Evolutionary conservation across 768 basidiomycete genomes (phyloP).

Genomic region (Mycena filopes): DNA sequence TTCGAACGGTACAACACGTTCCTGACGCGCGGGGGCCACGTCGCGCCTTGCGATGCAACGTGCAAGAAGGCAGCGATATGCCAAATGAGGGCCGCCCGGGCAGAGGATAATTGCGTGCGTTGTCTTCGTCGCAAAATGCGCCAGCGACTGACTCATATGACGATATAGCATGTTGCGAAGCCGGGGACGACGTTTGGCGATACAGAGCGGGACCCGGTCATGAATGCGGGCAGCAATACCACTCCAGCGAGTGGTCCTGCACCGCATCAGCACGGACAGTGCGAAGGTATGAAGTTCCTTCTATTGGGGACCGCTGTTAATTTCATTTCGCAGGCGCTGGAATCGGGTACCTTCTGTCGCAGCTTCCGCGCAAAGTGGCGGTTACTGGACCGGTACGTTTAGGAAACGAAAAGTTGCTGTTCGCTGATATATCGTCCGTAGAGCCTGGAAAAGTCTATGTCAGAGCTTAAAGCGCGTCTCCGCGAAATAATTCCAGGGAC

Average conservation of each 20-base stretch:
- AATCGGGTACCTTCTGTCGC: conserved; percentile 18
- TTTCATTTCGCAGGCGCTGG: conserved; percentile 12
- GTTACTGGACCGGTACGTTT: conserved; percentile 8
- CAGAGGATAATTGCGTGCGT: conserved; percentile 56
- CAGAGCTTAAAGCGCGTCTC: background rate
- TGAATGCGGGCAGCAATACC: background rate
- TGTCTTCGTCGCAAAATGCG: too few relatives aligned
- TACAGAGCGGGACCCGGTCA: conserved; percentile 23
- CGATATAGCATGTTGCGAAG: conserved; percentile 16
- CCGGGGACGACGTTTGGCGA: conserved; percentile 27
- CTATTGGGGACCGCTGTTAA: background rate
- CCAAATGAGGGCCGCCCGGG: conserved; percentile 53
- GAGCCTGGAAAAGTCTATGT: conserved; percentile 1
- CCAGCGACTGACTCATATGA: background rate
- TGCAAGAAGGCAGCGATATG: conserved; percentile 57
- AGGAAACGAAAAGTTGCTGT: background rate
- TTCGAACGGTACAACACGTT: conserved; percentile 60
- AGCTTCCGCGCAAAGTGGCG: background rate
- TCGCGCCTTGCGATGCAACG: conserved; percentile 45
- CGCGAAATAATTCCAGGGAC: background rate
- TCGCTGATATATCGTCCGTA: background rate
- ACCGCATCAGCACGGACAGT: conserved; percentile 19
- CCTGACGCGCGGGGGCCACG: conserved; percentile 50
- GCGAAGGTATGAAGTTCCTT: conserved; percentile 12
- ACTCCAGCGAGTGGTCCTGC: background rate